Evolutionary conservation across 75 land plant genomes (phyloP).

Genomic region (Pinus taeda): DNA sequence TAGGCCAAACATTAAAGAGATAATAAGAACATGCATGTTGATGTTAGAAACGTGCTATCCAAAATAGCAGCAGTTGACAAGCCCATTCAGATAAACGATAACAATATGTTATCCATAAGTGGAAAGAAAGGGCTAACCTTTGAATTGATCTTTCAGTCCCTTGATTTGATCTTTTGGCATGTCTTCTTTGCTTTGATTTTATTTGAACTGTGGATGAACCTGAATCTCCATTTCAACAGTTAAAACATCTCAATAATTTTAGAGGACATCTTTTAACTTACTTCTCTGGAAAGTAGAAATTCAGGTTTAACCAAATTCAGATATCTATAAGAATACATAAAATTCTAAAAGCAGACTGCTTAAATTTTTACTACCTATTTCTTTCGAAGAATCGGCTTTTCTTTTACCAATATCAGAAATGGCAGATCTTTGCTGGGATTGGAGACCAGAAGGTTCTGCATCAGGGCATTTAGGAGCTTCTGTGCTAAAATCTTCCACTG

Average conservation of each 20-base stretch:
- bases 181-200: constrained; percentile 12
- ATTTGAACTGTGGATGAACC: background rate
- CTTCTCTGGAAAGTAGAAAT: background rate
- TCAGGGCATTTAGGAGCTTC: background rate
- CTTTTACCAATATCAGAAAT: background rate
- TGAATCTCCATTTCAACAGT: constrained; percentile 3
- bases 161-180: constrained; percentile 3
- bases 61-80: background rate
- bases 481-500: background rate
- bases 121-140: constrained; percentile 4
- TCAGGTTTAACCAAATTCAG: background rate
- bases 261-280: background rate
- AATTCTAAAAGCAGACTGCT: background rate
- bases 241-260: background rate
- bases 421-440: background rate
- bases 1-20: background rate
- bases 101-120: background rate
- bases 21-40: background rate
- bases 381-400: background rate
- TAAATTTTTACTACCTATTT: background rate
- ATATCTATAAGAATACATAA: background rate
- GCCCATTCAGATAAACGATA: background rate
- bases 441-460: background rate
- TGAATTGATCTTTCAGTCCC: background rate
- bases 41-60: background rate